Conservation (phyloP, 306 rosid species). For the Alnus glutinosa region DNA sequence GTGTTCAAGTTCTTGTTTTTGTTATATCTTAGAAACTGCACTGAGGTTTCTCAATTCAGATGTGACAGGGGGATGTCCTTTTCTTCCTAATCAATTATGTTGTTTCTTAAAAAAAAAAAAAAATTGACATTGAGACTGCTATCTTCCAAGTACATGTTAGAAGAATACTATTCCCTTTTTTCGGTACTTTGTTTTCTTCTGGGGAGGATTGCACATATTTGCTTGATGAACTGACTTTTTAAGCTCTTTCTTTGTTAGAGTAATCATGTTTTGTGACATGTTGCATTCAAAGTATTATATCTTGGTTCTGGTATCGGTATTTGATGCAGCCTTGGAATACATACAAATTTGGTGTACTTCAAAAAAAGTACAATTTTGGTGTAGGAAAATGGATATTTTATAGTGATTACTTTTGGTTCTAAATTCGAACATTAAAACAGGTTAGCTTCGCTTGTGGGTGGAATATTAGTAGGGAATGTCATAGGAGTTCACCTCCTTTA, state of each 20-base stretch:
- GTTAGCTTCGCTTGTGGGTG: constrained; percentile 4
- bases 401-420: neutral
- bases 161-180: neutral
- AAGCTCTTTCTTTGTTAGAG: neutral
- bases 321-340: neutral
- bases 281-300: neutral
- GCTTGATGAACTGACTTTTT: neutral
- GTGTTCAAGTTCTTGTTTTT: neutral
- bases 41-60: neutral
- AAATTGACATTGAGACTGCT: neutral
- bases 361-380: neutral
- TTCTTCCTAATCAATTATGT: constrained; percentile 1
- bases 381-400: neutral
- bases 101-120: neutral
- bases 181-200: neutral
- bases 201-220: neutral
- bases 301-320: neutral
- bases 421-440: neutral
- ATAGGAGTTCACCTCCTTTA: neutral
- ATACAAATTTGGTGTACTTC: too few relatives aligned
- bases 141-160: neutral
- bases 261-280: neutral
- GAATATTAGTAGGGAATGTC: constrained; percentile 4
- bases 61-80: neutral
- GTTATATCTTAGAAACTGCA: neutral